Evolutionary conservation across 169 alveolate species (phyloP).

Genomic region (Plasmodium relictum): DNA sequence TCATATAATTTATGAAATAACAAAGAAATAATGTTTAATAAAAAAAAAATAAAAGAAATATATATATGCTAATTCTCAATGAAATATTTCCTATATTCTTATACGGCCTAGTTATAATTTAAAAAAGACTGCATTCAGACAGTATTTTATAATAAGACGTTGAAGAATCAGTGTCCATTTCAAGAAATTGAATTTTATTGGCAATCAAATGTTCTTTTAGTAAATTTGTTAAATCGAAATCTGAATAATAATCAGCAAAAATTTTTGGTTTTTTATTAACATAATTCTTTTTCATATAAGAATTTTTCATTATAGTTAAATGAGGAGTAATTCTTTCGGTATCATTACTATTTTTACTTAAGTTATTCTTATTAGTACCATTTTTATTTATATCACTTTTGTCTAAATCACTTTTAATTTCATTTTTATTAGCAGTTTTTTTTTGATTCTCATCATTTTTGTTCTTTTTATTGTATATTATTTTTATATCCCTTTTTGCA

Average conservation of each 20-base stretch:
- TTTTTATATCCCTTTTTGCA: slow-evolving; percentile 46
- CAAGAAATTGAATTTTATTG: slow-evolving; percentile 52
- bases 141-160: slow-evolving; percentile 54
- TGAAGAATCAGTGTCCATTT: slow-evolving; percentile 41
- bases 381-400: not conserved
- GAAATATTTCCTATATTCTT: too few relatives aligned
- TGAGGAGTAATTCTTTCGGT: slow-evolving; percentile 48
- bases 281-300: slow-evolving; percentile 30
- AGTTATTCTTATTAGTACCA: not conserved
- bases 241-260: slow-evolving; percentile 43
- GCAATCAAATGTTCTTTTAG: slow-evolving; percentile 8
- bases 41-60: too few relatives aligned
- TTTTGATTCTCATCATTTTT: slow-evolving; percentile 4
- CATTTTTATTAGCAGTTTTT: not conserved
- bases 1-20: too few relatives aligned
- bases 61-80: too few relatives aligned
- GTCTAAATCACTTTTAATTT: not conserved
- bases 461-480: slow-evolving; percentile 6
- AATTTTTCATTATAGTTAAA: slow-evolving; percentile 71
- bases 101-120: too few relatives aligned
- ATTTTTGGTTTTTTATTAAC: slow-evolving; percentile 46
- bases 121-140: slow-evolving; percentile 27
- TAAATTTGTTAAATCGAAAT: slow-evolving; percentile 54
- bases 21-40: too few relatives aligned
- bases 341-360: not conserved